A percentile compares a stretch with the other conserved stretches of the same genome.
Evolutionary conservation across 2,329 filamentous ascomycete genomes (phyloP).

Genomic region (Gaeumannomyces tritici): DNA sequence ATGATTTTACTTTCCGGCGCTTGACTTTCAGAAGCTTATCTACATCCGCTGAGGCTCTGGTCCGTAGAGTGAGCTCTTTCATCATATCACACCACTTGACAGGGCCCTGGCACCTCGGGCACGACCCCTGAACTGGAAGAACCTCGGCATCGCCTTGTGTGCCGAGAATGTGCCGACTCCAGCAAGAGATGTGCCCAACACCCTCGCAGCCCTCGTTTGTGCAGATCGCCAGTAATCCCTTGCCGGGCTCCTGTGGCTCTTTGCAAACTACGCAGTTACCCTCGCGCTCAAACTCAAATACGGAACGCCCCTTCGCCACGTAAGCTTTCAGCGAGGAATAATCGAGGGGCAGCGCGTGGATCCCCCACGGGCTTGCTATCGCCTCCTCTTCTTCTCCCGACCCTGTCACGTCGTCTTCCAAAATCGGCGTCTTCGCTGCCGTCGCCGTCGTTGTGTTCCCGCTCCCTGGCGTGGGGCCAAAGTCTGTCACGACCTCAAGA

Average conservation of each 20-base stretch:
- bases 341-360: conserved; percentile 44
- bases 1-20: conserved; percentile 6
- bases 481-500: conserved; percentile 49
- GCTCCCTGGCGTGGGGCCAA: conserved; percentile 19
- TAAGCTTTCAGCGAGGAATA: conserved; percentile 44
- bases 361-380: conserved; percentile 30
- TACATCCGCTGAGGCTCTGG: conserved; percentile 60
- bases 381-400: not conserved
- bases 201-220: conserved; percentile 42
- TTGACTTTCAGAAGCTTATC: conserved; percentile 54
- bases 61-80: conserved; percentile 69
- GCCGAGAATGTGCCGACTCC: conserved; percentile 41
- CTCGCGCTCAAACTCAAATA: conserved; percentile 46
- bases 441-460: not conserved
- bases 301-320: conserved; percentile 42
- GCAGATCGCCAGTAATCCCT: conserved; percentile 49
- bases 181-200: conserved; percentile 51
- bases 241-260: conserved; percentile 30
- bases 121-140: conserved; percentile 59
- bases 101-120: conserved; percentile 56
- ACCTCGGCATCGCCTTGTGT: conserved; percentile 28
- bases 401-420: conserved; percentile 4
- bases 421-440: not conserved
- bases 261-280: conserved; percentile 45
- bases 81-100: conserved; percentile 70